Evolutionary conservation across 129 eudicot species (phyloP).

Genomic region (Silybum marianum): DNA sequence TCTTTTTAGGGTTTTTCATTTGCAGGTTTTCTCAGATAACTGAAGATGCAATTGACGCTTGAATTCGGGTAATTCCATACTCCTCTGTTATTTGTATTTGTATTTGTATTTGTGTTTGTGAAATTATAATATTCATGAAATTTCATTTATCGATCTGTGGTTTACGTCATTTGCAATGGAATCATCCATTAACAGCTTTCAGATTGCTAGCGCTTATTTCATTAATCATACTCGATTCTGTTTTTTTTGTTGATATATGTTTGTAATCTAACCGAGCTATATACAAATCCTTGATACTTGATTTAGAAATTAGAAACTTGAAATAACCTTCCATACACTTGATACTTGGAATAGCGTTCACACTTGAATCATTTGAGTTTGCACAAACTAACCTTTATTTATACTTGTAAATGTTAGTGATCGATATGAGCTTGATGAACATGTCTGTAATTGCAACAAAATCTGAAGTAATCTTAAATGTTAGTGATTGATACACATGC

Average conservation of each 20-base stretch:
- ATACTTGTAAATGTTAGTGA: background rate
- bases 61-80: conserved; percentile 74
- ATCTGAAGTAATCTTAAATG: too few relatives aligned
- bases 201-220: background rate
- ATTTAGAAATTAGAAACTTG: background rate
- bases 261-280: background rate
- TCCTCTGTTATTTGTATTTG: background rate
- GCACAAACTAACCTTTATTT: background rate
- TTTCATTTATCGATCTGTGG: background rate
- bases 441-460: background rate
- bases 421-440: background rate
- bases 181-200: background rate
- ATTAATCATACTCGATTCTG: background rate
- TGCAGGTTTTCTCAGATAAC: conserved; percentile 14
- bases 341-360: conserved; percentile 3
- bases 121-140: background rate
- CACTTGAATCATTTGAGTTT: background rate
- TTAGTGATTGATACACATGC: too few relatives aligned
- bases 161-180: too few relatives aligned
- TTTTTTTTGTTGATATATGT: background rate
- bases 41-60: conserved; percentile 69
- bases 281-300: background rate
- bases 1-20: conserved; percentile 19
- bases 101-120: background rate
- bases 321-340: background rate